These are phyloP conservation scores for Tetracladium setigerum DNA, from an alignment of 495 filamentous ascomycete species.

Conservation along the genomic window DNA sequence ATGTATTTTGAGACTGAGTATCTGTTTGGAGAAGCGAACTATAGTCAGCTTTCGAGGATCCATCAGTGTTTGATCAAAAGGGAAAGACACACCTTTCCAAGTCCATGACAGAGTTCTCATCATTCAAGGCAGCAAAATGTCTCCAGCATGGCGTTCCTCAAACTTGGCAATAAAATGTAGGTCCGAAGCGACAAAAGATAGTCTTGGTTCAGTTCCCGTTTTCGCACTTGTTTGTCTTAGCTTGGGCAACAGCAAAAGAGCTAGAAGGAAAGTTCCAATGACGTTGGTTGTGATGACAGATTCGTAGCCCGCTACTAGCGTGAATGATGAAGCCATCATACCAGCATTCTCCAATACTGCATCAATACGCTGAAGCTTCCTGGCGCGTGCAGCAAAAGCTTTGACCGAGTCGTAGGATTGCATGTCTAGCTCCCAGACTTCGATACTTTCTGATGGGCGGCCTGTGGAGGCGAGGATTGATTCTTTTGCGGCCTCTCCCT, in stretches of 20 bases:
- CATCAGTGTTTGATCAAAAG: neutral
- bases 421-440: conserved; percentile 53
- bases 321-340: conserved; percentile 1
- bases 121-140: conserved; percentile 16
- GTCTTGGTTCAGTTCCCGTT: neutral
- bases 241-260: conserved; percentile 12
- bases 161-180: conserved; percentile 17
- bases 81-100: conserved; percentile 1
- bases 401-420: conserved; percentile 20
- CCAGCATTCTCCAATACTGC: conserved; percentile 17
- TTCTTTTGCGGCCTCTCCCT: conserved; percentile 31
- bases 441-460: conserved; percentile 21
- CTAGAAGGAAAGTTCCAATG: conserved; percentile 15
- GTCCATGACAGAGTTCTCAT: conserved; percentile 2
- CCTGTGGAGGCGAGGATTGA: conserved; percentile 28
- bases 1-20: conserved; percentile 45
- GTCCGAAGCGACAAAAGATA: conserved; percentile 9
- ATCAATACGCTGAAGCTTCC: conserved; percentile 9
- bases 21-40: neutral
- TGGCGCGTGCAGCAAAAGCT: conserved; percentile 9
- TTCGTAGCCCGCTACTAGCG: conserved; percentile 3
- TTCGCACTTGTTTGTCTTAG: conserved; percentile 3
- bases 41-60: neutral
- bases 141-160: conserved; percentile 1
- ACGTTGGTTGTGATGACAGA: conserved; percentile 18